Evolutionary conservation across 1,139 yeast genomes (phyloP).

Genomic region (Geotrichum europaeum): DNA sequence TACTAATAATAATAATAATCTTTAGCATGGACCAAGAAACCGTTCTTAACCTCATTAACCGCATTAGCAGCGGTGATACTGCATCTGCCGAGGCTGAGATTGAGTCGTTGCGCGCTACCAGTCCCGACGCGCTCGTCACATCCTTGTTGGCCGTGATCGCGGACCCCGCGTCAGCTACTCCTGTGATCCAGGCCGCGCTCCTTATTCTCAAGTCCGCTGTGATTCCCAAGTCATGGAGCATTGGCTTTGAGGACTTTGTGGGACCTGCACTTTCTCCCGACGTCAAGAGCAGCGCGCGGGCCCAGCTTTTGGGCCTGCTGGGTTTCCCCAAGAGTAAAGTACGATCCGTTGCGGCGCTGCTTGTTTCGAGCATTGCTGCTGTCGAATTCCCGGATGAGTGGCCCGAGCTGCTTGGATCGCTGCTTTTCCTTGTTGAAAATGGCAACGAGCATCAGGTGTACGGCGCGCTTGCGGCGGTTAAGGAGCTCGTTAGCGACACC

Average conservation of each 20-base stretch:
- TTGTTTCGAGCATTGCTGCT: constrained; percentile 77
- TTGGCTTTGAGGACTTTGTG: constrained; percentile 69
- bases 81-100: constrained; percentile 13
- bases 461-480: constrained; percentile 67
- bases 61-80: constrained; percentile 17
- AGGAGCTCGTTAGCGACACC: constrained; percentile 78
- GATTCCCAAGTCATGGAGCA: constrained; percentile 68
- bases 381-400: constrained; percentile 95
- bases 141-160: constrained; percentile 10
- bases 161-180: constrained; percentile 28
- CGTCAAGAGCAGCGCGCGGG: constrained; percentile 47
- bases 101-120: constrained; percentile 12
- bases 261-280: constrained; percentile 61
- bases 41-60: constrained; percentile 11
- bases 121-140: constrained; percentile 10
- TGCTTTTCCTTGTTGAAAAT: constrained; percentile 42
- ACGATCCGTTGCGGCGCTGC: constrained; percentile 62
- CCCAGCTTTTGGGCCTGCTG: constrained; percentile 48
- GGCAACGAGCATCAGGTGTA: constrained; percentile 38
- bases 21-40: constrained; percentile 12
- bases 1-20: neutral
- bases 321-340: constrained; percentile 52
- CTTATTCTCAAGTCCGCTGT: constrained; percentile 64
- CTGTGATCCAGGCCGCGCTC: constrained; percentile 52
- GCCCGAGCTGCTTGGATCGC: constrained; percentile 59